phyloP scores from a whole-genome alignment of 2,329 filamentous ascomycete species.

The Fusarium bulbicola region DNA sequence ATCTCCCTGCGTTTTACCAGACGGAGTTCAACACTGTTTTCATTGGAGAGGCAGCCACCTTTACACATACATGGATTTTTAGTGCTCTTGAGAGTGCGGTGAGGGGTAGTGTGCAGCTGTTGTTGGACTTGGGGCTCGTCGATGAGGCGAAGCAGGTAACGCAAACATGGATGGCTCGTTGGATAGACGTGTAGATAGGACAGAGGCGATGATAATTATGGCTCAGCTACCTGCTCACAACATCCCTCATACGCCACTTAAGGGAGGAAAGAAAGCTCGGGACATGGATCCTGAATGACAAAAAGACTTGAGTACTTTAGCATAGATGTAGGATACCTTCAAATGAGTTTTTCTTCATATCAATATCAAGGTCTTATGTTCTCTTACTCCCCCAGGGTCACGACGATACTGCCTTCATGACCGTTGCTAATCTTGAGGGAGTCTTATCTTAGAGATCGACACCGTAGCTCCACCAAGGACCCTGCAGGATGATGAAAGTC shows the following conservation, averaged over 20 bases:
- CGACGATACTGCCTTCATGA: neutral
- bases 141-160: slow-evolving; percentile 68
- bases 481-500: neutral
- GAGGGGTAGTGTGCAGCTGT: slow-evolving; percentile 62
- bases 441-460: neutral
- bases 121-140: slow-evolving; percentile 64
- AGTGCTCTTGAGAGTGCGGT: slow-evolving; percentile 64
- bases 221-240: neutral
- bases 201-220: too few relatives aligned
- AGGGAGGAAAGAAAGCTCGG: too few relatives aligned
- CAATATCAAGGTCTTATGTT: too few relatives aligned
- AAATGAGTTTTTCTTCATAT: rapidly evolving
- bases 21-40: slow-evolving; percentile 59
- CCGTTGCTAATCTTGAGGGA: neutral
- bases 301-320: too few relatives aligned
- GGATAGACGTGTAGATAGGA: slow-evolving; percentile 48
- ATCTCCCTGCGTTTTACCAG: slow-evolving; percentile 67
- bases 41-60: slow-evolving; percentile 52
- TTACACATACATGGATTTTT: slow-evolving; percentile 66
- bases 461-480: neutral
- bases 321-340: too few relatives aligned
- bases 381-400: too few relatives aligned
- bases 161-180: slow-evolving; percentile 67
- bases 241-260: neutral
- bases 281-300: too few relatives aligned